Evolutionary conservation across 345 rosid species (phyloP).

Genomic region (Cardamine occulta): DNA sequence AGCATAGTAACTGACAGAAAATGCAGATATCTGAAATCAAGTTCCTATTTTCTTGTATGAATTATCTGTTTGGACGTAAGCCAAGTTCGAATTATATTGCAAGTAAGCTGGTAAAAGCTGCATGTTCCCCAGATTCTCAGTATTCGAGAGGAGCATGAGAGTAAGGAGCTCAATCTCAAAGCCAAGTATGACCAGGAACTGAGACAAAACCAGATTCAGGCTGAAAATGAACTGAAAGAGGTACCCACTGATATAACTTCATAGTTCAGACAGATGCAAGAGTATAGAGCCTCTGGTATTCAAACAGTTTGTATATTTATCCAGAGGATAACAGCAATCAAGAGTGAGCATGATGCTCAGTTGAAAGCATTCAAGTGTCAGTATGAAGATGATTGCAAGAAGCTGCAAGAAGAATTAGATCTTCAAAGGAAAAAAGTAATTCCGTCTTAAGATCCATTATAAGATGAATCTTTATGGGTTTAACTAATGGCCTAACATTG

Average conservation of each 20-base stretch:
- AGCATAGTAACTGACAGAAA: not conserved
- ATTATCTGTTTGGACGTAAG: conserved; percentile 1
- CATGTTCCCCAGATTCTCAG: conserved; percentile 14
- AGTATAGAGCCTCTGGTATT: conserved; percentile 19
- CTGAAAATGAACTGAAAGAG: conserved; percentile 59
- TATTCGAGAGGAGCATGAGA: conserved; percentile 37
- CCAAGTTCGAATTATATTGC: not conserved
- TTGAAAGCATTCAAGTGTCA: conserved; percentile 26
- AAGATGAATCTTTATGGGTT: conserved; percentile 4
- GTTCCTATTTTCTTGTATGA: not conserved
- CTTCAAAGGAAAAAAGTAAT: conserved; percentile 21
- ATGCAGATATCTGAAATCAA: not conserved
- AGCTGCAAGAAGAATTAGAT: conserved; percentile 26
- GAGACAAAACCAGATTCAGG: conserved; percentile 63
- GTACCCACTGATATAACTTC: conserved; percentile 7
- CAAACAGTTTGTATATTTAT: not conserved
- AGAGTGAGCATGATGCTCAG: conserved; percentile 28
- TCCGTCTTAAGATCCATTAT: not conserved
- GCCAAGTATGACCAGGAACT: conserved; percentile 64
- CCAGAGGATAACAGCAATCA: conserved; percentile 20
- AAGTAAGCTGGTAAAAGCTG: not conserved
- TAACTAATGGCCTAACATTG: conserved; percentile 3
- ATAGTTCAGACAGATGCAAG: conserved; percentile 13
- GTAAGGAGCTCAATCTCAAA: conserved; percentile 64
- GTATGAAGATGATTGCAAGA: conserved; percentile 26